Evolutionary conservation across 2,329 filamentous ascomycete species (phyloP).

Genomic region (Phaeosphaeriaceae sp.): DNA sequence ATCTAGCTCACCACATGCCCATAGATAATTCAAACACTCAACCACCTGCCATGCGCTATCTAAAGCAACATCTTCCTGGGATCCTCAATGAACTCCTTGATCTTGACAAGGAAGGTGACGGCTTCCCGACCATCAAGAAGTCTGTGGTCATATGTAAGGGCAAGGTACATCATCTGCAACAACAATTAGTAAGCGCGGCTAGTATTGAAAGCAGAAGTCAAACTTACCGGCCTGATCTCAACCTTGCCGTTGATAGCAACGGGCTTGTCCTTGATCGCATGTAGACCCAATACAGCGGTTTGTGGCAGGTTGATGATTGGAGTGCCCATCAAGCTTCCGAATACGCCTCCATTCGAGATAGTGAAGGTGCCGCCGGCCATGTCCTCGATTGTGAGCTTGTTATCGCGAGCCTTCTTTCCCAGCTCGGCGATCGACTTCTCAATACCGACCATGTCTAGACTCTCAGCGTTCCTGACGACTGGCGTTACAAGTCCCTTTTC

Average conservation of each 20-base stretch:
- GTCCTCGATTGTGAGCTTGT: conserved; percentile 97
- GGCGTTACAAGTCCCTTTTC: conserved; percentile 97
- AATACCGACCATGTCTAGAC: conserved; percentile 84
- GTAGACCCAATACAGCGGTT: conserved; percentile 86
- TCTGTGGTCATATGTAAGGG: conserved; percentile 96
- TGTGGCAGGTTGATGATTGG: conserved; percentile 98
- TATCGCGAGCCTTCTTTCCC: conserved; percentile 96
- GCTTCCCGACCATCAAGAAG: conserved; percentile 94
- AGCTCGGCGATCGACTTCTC: conserved; percentile 91
- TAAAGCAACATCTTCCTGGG: conserved; percentile 84
- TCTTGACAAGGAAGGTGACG: conserved; percentile 92
- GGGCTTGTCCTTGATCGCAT: conserved; percentile 94
- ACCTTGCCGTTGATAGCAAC: conserved; percentile 92
- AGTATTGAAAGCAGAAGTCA: background rate
- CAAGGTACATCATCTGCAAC: conserved; percentile 91
- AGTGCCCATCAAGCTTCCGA: conserved; percentile 95
- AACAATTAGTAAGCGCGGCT: conserved; percentile 13
- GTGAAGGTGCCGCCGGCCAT: conserved; percentile 99
- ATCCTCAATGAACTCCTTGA: conserved; percentile 98
- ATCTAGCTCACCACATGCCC: background rate
- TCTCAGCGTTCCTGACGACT: conserved; percentile 91
- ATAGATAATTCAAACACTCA: too few relatives aligned
- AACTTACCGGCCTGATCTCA: conserved; percentile 78
- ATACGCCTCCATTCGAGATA: conserved; percentile 96
- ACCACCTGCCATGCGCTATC: background rate